Evolutionary conservation across 106 monocot genomes (phyloP), one percentile per base, ranked within the genome.

Genomic region (Ottelia alismoides): DNA sequence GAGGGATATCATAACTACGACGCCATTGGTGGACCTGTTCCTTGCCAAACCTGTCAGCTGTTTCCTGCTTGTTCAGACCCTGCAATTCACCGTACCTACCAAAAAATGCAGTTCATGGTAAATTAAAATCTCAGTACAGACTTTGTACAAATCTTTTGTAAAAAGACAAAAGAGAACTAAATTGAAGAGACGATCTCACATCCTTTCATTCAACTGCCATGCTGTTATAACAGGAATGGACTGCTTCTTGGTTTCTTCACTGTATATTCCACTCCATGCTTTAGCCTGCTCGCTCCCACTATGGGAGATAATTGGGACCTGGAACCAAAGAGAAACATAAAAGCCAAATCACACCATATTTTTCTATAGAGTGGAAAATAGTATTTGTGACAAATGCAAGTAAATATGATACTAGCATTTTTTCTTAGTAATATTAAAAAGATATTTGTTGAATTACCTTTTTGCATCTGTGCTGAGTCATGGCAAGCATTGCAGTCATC

Each of bases 401-500:
- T 11, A 53, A 2, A 24, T 27, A 12, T 18, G 11, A 49, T 43
- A 16, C 40, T 43, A 43, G 16, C 6, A 43, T 6, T 43, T 7
- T 7, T 7, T 16, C 40, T 17, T 52, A 11, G 19, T 63, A 31
- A 52, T 9, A 30, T 62, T 50, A 53, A 28, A 52, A 20, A 57
- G 16, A 19, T 6, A 43, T 7, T 7, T 43, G 40, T 6, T 16
- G 16, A 61, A 49, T 31, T 51, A 93, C 88, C 85, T 88, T 96
- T 73, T 82, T 88, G 48, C 79, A 66, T 31, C 96, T 85, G 73
- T 96, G 96, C 54, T 96, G 96, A 44, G 85, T 85, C 96, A 96
- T 85, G 66, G 89, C 96, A 76, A 96, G 89, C 96, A 96, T 89
- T 50, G 96, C 96, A 61, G 96, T 96, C 96, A 96, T 96, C 48